Percentiles rank a stretch among this genome's conserved stretches.
Conservation (phyloP, 306 rosid species). For the Cotoneaster glaucophyllus region DNA sequence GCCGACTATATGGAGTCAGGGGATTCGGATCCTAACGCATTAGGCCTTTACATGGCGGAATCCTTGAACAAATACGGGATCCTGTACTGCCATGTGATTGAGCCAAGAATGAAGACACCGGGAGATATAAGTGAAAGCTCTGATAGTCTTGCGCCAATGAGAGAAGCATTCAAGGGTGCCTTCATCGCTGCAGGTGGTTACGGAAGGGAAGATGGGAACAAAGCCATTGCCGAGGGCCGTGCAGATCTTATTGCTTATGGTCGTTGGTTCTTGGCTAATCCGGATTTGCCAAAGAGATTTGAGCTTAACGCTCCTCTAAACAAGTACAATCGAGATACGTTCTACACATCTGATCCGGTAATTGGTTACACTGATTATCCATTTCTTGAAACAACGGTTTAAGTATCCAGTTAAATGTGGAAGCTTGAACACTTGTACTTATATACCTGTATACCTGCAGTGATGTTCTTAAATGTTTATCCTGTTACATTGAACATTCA, state of each 20-base stretch:
- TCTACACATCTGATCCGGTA: slow-evolving; percentile 42
- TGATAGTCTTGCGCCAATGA: slow-evolving; percentile 38
- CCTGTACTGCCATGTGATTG: slow-evolving; percentile 61
- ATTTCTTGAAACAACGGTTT: slow-evolving; percentile 29
- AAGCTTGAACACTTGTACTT: neutral
- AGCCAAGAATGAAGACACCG: slow-evolving; percentile 40
- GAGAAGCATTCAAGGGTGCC: slow-evolving; percentile 57
- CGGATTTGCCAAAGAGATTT: slow-evolving; percentile 65
- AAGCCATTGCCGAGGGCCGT: slow-evolving; percentile 34
- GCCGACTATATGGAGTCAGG: slow-evolving; percentile 28
- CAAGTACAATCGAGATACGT: slow-evolving; percentile 42
- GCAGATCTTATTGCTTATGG: slow-evolving; percentile 41
- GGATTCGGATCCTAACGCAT: slow-evolving; percentile 47
- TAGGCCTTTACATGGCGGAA: slow-evolving; percentile 42
- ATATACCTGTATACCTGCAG: too few species aligned
- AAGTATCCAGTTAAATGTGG: neutral
- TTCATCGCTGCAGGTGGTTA: slow-evolving; percentile 56
- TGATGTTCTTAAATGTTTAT: too few species aligned
- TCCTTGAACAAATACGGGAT: slow-evolving; percentile 41
- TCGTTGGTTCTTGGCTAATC: slow-evolving; percentile 51
- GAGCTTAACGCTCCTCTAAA: slow-evolving; percentile 51
- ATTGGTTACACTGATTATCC: slow-evolving; percentile 62
- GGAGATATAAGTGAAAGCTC: slow-evolving; percentile 16
- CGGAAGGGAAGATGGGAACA: slow-evolving; percentile 38
- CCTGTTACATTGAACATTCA: too few species aligned